These are phyloP conservation scores for Xylariaceae sp. DNA, from an alignment of 2,329 filamentous ascomycete genomes.

Conservation along the genomic window DNA sequence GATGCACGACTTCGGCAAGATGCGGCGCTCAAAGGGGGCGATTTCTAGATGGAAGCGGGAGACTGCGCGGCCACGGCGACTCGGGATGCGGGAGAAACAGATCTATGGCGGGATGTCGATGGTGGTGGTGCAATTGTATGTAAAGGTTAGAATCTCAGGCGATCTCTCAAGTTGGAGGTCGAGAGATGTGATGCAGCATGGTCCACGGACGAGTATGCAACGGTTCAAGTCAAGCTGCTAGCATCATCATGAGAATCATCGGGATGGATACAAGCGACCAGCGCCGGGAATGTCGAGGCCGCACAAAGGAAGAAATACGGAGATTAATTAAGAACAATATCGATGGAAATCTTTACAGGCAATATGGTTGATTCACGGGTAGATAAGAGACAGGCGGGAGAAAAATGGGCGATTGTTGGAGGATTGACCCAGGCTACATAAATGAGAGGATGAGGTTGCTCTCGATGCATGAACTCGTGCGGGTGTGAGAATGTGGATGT, in stretches of 20 bases:
- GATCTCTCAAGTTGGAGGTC: background rate
- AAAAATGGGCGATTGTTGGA: background rate
- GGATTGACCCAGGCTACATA: background rate
- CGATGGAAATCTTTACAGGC: background rate
- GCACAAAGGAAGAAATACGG: background rate
- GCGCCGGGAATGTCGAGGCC: background rate
- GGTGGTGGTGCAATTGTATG: background rate
- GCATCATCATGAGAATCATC: background rate
- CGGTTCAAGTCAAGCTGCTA: background rate
- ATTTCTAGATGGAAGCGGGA: background rate
- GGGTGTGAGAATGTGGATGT: too few species aligned
- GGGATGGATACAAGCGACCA: slow-evolving; percentile 1
- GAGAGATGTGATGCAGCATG: background rate
- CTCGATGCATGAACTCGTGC: background rate
- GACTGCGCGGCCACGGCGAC: background rate
- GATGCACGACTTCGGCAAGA: background rate
- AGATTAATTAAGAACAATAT: background rate
- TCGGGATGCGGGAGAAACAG: too few species aligned
- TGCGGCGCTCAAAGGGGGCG: background rate
- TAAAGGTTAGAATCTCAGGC: background rate
- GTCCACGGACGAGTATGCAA: background rate
- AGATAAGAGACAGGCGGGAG: background rate
- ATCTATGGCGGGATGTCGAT: background rate
- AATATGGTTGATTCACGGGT: background rate
- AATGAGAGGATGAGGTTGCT: background rate